phyloP scores from a whole-genome alignment of 2,329 filamentous ascomycete genomes.

The Pseudovirgaria hyperparasitica region DNA sequence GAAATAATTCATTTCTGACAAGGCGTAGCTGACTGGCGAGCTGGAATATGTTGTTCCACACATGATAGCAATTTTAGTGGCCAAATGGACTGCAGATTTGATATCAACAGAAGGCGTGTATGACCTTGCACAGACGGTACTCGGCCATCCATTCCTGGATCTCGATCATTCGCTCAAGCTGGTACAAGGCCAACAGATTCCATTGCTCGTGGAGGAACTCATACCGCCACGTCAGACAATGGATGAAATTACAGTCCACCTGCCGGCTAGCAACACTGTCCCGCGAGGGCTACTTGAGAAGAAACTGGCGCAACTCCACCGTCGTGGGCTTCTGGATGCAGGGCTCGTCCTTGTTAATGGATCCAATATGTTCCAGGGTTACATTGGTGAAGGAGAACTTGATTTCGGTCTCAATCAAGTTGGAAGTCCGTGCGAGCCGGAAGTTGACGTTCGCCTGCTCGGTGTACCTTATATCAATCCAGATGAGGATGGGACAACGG shows the following conservation, averaged over 20 bases:
- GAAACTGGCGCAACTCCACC: constrained; percentile 36
- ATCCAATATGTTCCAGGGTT: constrained; percentile 38
- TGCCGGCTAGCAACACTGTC: constrained; percentile 33
- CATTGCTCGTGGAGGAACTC: constrained; percentile 30
- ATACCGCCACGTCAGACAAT: constrained; percentile 42
- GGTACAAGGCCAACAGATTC: constrained; percentile 24
- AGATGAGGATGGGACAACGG: constrained; percentile 6
- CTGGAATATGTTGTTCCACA: constrained; percentile 44
- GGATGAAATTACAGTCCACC: constrained; percentile 40
- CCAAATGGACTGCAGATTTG: constrained; percentile 46
- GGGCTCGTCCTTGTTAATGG: constrained; percentile 42
- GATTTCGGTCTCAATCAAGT: constrained; percentile 34
- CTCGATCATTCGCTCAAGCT: constrained; percentile 34
- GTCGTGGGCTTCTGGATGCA: constrained; percentile 42
- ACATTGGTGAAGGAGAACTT: constrained; percentile 41
- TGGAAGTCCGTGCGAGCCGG: constrained; percentile 9
- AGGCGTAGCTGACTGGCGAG: constrained; percentile 38
- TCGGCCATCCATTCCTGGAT: constrained; percentile 47
- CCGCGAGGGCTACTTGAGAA: constrained; percentile 25
- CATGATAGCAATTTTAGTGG: constrained; percentile 47
- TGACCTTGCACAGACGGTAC: constrained; percentile 45
- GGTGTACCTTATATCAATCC: constrained; percentile 20
- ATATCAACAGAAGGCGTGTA: constrained; percentile 43
- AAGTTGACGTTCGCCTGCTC: constrained; percentile 26
- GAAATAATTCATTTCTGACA: too few species aligned